Percentiles rank a stretch among this genome's conserved stretches.
Evolutionary conservation across 495 filamentous ascomycete genomes (phyloP).

Genomic region (Daldinia vernicosa): DNA sequence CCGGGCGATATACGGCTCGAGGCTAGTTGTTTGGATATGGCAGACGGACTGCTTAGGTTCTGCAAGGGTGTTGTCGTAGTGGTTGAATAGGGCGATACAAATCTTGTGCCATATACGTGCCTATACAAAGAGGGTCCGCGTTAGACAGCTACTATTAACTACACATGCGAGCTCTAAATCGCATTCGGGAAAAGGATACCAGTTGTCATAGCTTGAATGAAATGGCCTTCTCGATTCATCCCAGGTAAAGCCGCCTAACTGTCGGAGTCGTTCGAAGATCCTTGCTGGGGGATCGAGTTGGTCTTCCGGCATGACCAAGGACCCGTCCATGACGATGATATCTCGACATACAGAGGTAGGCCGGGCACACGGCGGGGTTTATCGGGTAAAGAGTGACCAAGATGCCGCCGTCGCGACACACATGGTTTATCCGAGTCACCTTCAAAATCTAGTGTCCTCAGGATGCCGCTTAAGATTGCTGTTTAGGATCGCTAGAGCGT

Average conservation of each 20-base stretch:
- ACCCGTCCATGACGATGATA: constrained; percentile 62
- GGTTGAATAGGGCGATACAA: constrained; percentile 54
- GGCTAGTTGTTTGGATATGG: constrained; percentile 43
- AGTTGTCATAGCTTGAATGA: constrained; percentile 85
- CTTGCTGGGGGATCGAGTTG: constrained; percentile 72
- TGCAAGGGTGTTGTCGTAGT: constrained; percentile 41
- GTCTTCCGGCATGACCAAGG: constrained; percentile 63
- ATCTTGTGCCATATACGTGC: constrained; percentile 60
- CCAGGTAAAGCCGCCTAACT: constrained; percentile 79
- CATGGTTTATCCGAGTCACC: constrained; percentile 48
- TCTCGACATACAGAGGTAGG: constrained; percentile 39
- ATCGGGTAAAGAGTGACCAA: constrained; percentile 37
- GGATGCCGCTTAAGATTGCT: neutral
- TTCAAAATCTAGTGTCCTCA: constrained; percentile 24
- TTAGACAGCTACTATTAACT: constrained; percentile 32
- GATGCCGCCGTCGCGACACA: constrained; percentile 47
- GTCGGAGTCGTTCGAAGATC: constrained; percentile 75
- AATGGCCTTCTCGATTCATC: constrained; percentile 74
- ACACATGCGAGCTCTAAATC: constrained; percentile 21
- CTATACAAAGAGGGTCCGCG: constrained; percentile 36
- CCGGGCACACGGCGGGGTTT: constrained; percentile 31
- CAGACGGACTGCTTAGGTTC: constrained; percentile 44
- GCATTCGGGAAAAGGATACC: constrained; percentile 49
- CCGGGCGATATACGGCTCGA: constrained; percentile 47
- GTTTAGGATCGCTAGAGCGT: neutral